phyloP scores from a whole-genome alignment of 2,329 filamentous ascomycete species.

The Alternaria metachromatica region DNA sequence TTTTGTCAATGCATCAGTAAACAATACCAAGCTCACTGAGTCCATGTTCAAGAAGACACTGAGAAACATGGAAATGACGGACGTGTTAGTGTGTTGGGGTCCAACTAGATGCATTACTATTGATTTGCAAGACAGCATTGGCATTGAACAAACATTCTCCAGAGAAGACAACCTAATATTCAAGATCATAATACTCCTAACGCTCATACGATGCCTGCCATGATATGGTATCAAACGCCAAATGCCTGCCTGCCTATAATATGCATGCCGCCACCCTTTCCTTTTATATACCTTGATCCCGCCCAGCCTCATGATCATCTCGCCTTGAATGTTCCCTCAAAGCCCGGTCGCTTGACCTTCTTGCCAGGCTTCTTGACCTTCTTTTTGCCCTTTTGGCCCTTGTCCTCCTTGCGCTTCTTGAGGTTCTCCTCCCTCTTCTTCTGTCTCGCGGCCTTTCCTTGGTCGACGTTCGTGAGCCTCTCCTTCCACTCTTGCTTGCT shows the following conservation, averaged over 20 bases:
- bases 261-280: slow-evolving; percentile 13
- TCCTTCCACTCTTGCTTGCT: slow-evolving; percentile 82
- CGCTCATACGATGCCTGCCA: slow-evolving; percentile 34
- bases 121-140: background rate
- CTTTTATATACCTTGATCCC: background rate
- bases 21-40: background rate
- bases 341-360: slow-evolving; percentile 63
- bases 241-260: slow-evolving; percentile 30
- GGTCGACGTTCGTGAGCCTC: slow-evolving; percentile 53
- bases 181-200: slow-evolving; percentile 32
- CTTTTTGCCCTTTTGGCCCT: slow-evolving; percentile 72
- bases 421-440: slow-evolving; percentile 63
- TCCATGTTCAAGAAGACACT: background rate
- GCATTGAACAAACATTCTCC: background rate
- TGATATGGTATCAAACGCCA: slow-evolving; percentile 41
- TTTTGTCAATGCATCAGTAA: slow-evolving; percentile 25
- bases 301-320: slow-evolving; percentile 21
- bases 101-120: background rate
- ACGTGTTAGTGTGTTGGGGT: background rate
- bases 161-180: slow-evolving; percentile 28
- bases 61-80: background rate
- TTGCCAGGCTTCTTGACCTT: slow-evolving; percentile 62
- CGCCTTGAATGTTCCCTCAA: slow-evolving; percentile 71
- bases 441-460: slow-evolving; percentile 57
- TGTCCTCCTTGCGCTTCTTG: slow-evolving; percentile 75